Conservation (phyloP, 176 grass and related monocot genomes). For the Echinochloa phyllopogon region DNA sequence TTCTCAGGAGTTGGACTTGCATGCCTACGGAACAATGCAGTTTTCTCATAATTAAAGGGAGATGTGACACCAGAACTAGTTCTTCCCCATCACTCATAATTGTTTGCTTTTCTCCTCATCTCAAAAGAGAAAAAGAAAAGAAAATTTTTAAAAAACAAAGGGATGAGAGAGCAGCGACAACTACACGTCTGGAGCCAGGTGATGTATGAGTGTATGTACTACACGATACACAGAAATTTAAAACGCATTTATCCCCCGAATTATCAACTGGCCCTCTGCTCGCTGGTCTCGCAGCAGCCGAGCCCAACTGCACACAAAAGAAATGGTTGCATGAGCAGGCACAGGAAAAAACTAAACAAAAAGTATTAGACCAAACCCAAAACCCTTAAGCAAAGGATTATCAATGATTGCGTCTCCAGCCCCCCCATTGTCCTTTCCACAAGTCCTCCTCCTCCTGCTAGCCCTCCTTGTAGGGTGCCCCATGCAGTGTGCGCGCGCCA, state of each 20-base stretch:
- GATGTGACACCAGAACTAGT: slow-evolving; percentile 39
- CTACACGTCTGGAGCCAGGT: slow-evolving; percentile 44
- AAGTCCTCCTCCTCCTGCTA: slow-evolving; percentile 21
- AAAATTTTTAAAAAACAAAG: not conserved
- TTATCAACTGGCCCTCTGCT: slow-evolving; percentile 51
- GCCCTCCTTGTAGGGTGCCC: slow-evolving; percentile 10
- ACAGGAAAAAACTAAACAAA: slow-evolving; percentile 34
- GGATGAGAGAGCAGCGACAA: slow-evolving; percentile 27
- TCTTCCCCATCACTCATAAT: slow-evolving; percentile 45
- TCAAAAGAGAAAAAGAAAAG: not conserved
- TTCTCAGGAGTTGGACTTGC: slow-evolving; percentile 34
- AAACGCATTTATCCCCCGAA: slow-evolving; percentile 28
- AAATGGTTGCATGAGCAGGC: slow-evolving; percentile 49
- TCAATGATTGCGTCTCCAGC: slow-evolving; percentile 32
- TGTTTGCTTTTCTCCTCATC: slow-evolving; percentile 17
- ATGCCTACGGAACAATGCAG: slow-evolving; percentile 10
- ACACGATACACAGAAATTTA: slow-evolving; percentile 29
- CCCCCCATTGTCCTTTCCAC: slow-evolving; percentile 44
- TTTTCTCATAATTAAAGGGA: slow-evolving; percentile 36
- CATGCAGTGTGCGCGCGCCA: not conserved
- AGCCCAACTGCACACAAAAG: slow-evolving; percentile 59
- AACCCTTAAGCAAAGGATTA: slow-evolving; percentile 37
- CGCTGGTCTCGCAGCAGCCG: slow-evolving; percentile 38
- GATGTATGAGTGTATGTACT: slow-evolving; percentile 51
- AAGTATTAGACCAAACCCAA: slow-evolving; percentile 41